phyloP scores from a whole-genome alignment of 352 stramenopile genomes.

The Phytophthora pseudosyringae region DNA sequence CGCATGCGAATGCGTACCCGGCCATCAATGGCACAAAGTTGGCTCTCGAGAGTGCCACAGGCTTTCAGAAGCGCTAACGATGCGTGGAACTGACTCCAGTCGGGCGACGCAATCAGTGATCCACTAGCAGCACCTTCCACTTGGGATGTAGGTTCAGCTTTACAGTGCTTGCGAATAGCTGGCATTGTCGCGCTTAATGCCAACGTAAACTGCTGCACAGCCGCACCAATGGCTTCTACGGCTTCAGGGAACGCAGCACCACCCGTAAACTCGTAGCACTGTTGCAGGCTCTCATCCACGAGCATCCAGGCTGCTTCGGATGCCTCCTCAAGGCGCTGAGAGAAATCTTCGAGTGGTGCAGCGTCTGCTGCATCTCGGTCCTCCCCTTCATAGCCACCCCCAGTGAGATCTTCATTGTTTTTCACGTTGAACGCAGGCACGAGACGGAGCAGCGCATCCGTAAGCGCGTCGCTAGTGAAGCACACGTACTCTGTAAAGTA shows the following conservation, averaged over 20 bases:
- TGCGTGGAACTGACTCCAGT: constrained; percentile 81
- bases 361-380: constrained; percentile 23
- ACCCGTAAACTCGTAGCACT: constrained; percentile 66
- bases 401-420: background rate
- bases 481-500: constrained; percentile 65
- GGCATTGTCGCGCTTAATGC: constrained; percentile 46
- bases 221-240: constrained; percentile 42
- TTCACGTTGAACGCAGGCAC: constrained; percentile 45
- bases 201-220: constrained; percentile 59
- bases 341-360: constrained; percentile 57
- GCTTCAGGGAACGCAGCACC: constrained; percentile 68
- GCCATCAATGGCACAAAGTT: constrained; percentile 55
- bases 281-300: constrained; percentile 60
- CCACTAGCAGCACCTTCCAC: background rate
- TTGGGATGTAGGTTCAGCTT: constrained; percentile 26
- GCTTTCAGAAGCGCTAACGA: constrained; percentile 67
- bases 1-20: constrained; percentile 59
- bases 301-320: constrained; percentile 43
- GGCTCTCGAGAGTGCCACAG: constrained; percentile 57
- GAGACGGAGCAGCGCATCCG: constrained; percentile 46
- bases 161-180: constrained; percentile 54
- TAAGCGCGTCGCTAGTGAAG: constrained; percentile 49
- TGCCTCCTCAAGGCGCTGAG: constrained; percentile 64
- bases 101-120: constrained; percentile 29
- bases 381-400: constrained; percentile 38